A percentile compares a stretch with the other conserved stretches of the same genome.
Conservation (phyloP, 2,329 filamentous ascomycete genomes). For the Penicillium sp. region DNA sequence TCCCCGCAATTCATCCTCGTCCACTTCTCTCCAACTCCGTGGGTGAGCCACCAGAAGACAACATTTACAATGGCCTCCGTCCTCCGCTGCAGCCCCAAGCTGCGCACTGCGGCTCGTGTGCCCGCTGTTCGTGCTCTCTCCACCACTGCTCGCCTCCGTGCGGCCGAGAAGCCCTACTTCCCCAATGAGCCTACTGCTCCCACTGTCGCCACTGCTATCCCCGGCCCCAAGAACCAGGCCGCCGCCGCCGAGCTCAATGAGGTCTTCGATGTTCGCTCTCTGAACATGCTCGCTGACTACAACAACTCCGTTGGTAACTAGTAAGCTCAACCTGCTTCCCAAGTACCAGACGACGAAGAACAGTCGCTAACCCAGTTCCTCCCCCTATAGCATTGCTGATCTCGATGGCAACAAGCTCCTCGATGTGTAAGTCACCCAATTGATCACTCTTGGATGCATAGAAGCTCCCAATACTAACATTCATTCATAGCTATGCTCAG, state of each 20-base stretch:
- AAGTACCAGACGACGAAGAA: neutral
- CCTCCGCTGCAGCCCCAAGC: slow-evolving; percentile 41
- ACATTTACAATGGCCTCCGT: slow-evolving; percentile 41
- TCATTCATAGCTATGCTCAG: slow-evolving; percentile 70
- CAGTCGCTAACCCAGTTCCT: slow-evolving; percentile 22
- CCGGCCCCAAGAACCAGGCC: slow-evolving; percentile 73
- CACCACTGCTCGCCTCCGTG: slow-evolving; percentile 40
- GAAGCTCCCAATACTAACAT: slow-evolving; percentile 6
- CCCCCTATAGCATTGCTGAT: slow-evolving; percentile 49
- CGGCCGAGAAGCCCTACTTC: slow-evolving; percentile 57
- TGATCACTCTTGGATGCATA: neutral
- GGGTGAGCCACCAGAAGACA: neutral
- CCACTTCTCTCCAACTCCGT: slow-evolving; percentile 8
- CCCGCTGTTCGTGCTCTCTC: slow-evolving; percentile 41
- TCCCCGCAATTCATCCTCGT: slow-evolving; percentile 11
- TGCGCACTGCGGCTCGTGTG: slow-evolving; percentile 40
- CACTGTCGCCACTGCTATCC: slow-evolving; percentile 63
- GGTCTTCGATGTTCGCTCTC: slow-evolving; percentile 82
- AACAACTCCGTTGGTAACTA: slow-evolving; percentile 79
- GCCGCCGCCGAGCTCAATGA: slow-evolving; percentile 71
- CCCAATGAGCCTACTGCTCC: slow-evolving; percentile 62
- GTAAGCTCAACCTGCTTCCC: slow-evolving; percentile 37
- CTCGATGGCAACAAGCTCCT: slow-evolving; percentile 56
- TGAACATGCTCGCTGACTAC: slow-evolving; percentile 83
- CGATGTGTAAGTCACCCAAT: slow-evolving; percentile 49